Percentiles rank a stretch among this genome's conserved stretches.
phyloP scores from a whole-genome alignment of 2,329 filamentous ascomycete genomes.

The Xylaria sp. region DNA sequence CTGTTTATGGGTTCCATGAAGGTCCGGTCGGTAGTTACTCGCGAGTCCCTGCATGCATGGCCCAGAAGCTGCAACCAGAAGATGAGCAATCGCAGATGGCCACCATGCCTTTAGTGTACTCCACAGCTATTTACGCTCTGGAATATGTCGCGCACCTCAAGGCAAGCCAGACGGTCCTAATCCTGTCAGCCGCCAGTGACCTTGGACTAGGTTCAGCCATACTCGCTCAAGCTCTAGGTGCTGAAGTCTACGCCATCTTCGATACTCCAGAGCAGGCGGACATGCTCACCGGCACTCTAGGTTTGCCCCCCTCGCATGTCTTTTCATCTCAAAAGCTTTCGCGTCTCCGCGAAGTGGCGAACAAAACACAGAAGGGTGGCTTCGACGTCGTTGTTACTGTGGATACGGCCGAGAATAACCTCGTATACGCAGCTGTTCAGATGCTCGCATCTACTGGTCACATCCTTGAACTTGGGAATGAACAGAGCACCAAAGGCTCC shows the following conservation, averaged over 20 bases:
- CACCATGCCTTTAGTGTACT: conserved; percentile 31
- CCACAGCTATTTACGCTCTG: conserved; percentile 35
- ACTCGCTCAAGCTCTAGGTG: conserved; percentile 18
- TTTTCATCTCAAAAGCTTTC: conserved; percentile 9
- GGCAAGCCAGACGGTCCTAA: conserved; percentile 28
- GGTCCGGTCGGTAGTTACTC: conserved; percentile 31
- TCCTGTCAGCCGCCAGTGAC: conserved; percentile 29
- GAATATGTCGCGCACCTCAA: conserved; percentile 26
- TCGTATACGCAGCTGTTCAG: conserved; percentile 5
- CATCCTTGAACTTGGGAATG: conserved; percentile 10
- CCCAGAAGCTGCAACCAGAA: conserved; percentile 21
- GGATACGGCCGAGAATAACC: neutral
- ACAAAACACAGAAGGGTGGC: neutral
- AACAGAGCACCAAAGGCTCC: conserved; percentile 7
- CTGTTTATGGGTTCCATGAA: conserved; percentile 30
- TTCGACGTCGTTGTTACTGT: conserved; percentile 18
- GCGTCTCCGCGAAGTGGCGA: conserved; percentile 6
- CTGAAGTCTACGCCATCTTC: conserved; percentile 27
- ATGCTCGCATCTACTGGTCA: conserved; percentile 5
- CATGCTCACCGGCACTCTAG: conserved; percentile 1
- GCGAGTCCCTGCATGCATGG: conserved; percentile 26
- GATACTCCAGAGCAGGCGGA: conserved; percentile 12
- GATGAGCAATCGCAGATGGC: conserved; percentile 24
- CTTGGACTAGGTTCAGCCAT: conserved; percentile 29
- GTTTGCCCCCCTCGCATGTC: conserved; percentile 2